A percentile compares a stretch with the other conserved stretches of the same genome.
Evolutionary conservation across 1,284 basidiomycete genomes (phyloP).

Genomic region (Amylostereum areolatum): DNA sequence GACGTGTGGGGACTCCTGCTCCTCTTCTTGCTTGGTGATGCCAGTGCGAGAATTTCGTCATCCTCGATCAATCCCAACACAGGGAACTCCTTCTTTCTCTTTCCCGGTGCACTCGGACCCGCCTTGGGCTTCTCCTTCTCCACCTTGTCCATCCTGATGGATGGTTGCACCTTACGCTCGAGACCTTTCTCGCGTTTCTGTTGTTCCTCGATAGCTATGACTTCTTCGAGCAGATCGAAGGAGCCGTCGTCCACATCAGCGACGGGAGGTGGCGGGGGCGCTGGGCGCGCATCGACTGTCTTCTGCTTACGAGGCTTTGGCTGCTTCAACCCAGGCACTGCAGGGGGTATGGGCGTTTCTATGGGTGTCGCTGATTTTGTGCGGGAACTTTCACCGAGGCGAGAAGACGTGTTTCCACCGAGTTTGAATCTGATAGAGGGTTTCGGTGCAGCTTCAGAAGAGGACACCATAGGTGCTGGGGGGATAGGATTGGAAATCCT

Average conservation of each 20-base stretch:
- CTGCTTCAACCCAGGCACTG: slow-evolving; percentile 3
- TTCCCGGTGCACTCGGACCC: slow-evolving; percentile 2
- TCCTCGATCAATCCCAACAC: slow-evolving; percentile 32
- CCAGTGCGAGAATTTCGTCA: slow-evolving; percentile 55
- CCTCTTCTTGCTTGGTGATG: slow-evolving; percentile 60
- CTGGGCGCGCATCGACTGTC: slow-evolving; percentile 46
- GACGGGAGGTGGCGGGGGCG: slow-evolving; percentile 32
- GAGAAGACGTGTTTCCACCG: slow-evolving; percentile 24
- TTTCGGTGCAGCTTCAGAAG: slow-evolving; percentile 23
- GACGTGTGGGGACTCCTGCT: slow-evolving; percentile 25
- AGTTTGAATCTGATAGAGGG: slow-evolving; percentile 58
- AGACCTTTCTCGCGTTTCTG: slow-evolving; percentile 29
- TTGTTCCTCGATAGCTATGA: slow-evolving; percentile 70
- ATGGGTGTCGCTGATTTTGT: slow-evolving; percentile 17
- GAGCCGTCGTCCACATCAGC: slow-evolving; percentile 60
- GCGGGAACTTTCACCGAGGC: slow-evolving; percentile 4
- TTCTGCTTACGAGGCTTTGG: slow-evolving; percentile 38
- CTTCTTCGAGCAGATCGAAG: slow-evolving; percentile 72
- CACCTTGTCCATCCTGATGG: slow-evolving; percentile 4
- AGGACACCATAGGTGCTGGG: slow-evolving; percentile 26
- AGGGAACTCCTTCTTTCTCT: slow-evolving; percentile 12
- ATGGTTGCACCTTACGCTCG: slow-evolving; percentile 11
- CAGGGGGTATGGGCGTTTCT: slow-evolving; percentile 12
- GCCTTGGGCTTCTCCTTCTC: slow-evolving; percentile 14
- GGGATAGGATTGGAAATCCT: slow-evolving; percentile 17